Conservation (phyloP, 2,329 filamentous ascomycete genomes). For the Neopestalotiopsis clavispora region DNA sequence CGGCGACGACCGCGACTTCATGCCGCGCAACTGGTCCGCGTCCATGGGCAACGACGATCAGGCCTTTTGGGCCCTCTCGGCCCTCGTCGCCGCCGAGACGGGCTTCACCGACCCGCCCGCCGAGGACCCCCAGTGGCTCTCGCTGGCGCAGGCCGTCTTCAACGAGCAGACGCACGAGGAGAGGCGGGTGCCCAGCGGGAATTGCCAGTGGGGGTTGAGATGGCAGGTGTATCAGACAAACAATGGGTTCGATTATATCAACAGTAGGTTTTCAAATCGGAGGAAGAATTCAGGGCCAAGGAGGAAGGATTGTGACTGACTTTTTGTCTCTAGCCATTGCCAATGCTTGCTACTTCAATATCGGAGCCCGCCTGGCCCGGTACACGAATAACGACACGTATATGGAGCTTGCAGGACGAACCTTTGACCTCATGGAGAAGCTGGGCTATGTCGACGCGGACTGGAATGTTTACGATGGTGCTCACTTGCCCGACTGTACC, state of each 20-base stretch:
- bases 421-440: slow-evolving; percentile 64
- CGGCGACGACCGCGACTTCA: slow-evolving; percentile 60
- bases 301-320: neutral
- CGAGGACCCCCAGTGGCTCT: slow-evolving; percentile 63
- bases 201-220: slow-evolving; percentile 71
- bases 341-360: slow-evolving; percentile 68
- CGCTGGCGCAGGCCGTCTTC: slow-evolving; percentile 73
- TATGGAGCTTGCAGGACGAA: slow-evolving; percentile 62
- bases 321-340: slow-evolving; percentile 55
- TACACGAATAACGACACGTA: slow-evolving; percentile 74
- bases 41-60: slow-evolving; percentile 74
- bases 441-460: slow-evolving; percentile 64
- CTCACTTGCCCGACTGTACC: slow-evolving; percentile 63
- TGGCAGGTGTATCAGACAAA: slow-evolving; percentile 82
- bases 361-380: slow-evolving; percentile 71
- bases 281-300: too few species aligned
- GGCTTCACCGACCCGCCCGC: slow-evolving; percentile 64
- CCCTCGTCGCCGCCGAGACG: slow-evolving; percentile 69
- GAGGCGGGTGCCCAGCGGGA: slow-evolving; percentile 60
- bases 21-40: slow-evolving; percentile 63
- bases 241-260: slow-evolving; percentile 78
- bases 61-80: slow-evolving; percentile 71
- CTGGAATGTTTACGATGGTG: slow-evolving; percentile 70
- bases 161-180: slow-evolving; percentile 63
- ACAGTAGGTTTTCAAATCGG: slow-evolving; percentile 50